Base-by-base conservation (phyloP, 73 alveolate genomes). In the Effrenium voratum region DNA sequence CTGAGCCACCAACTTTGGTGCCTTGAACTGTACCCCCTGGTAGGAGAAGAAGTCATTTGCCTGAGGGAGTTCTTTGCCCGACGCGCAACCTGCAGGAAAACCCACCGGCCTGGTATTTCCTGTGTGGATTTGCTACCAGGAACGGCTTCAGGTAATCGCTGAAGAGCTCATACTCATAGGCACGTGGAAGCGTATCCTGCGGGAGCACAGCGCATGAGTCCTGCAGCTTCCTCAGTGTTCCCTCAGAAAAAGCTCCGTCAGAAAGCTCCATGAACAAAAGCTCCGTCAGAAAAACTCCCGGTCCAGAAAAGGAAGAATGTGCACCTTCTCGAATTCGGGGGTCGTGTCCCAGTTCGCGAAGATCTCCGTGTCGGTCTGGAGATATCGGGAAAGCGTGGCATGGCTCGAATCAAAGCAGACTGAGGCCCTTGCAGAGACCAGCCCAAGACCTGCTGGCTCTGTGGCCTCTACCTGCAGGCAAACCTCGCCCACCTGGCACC, bases 21-120 rank as follows among this genome's bases (percentile, higher is more conserved):
- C 98, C 90, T 91, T 91, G 90, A 91, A 91, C 98, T 91, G 98
- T 19, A 91, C 98, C 2, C 98, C 98, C 68, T 91, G 98, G 77
- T 87, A 87, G 28, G 98, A 70, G 83, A 91, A 91, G 98, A 72
- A 73, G 85, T 91, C 98, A 36, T 73, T 73, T 50, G 80, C 57
- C 95, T 87, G 95, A 13, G 30, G 30, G 36, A 8, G 24, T 8
- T 52, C 63, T 12, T 52, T 52, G 63, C 26, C 26, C 63, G 8
- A 8, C 19, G n/a, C n/a, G 22, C 68, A 55, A 55, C 30, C 68
- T 15, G 30, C 68, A 55, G 22, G 22, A 15, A 55, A 55, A 55
- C 30, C 5, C 76, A 28, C 93, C 93, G 4, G 80, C 95, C 98
- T 68, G 90, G 98, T 47, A 91, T 36, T 91, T 91, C 41, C 75